Base-by-base conservation (phyloP, 169 alveolate genomes). In the Hepatocystis sp. region DNA sequence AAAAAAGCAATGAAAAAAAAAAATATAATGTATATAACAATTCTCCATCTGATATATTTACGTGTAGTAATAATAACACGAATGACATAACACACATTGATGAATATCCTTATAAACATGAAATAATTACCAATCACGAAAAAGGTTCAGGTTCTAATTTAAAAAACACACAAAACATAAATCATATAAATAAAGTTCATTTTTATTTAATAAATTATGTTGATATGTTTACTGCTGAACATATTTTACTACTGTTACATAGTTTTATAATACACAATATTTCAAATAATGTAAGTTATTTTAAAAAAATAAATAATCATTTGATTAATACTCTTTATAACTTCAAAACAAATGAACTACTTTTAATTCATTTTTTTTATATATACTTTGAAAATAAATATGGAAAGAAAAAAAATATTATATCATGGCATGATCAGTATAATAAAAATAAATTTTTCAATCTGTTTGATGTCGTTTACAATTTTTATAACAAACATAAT, bases 221-320 rank as follows among this genome's bases (percentile, higher is more conserved):
- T 42, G 56, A 55, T 27, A 56, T 4, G 8, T 27, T 55, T 44
- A 71, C 86, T 17, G 17, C 60, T 4, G 34, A 58, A 0, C 89
- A 78, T 28, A 23, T 78, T 5, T 42, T 78, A 34, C 27, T 78
- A 61, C 19, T 52, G 17, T 19, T 78, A 19, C 52, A 78, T 52
- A 78, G 81, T 21, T 78, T 78, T 32, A 11, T 55, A 7, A 32
- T 78, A 5, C 39, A 78, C 28, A 52, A 39, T 17, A 27, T 58
- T n/a, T n/a, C n/a, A n/a, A n/a, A n/a, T n/a, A 49, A 78, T 47
- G 19, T 47, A 1, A 84, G 47, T 28, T 36, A 61, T 61, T 46
- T 78, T 13, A 61, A 47, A 78, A 46, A 61, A 78, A 78, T 78
- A 13, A 78, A 51, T 52, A 67, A 58, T n/a, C 84, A 78, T 47